Evolutionary conservation across 2,329 filamentous ascomycete genomes (phyloP).

Genomic region (Arthroderma uncinatum): DNA sequence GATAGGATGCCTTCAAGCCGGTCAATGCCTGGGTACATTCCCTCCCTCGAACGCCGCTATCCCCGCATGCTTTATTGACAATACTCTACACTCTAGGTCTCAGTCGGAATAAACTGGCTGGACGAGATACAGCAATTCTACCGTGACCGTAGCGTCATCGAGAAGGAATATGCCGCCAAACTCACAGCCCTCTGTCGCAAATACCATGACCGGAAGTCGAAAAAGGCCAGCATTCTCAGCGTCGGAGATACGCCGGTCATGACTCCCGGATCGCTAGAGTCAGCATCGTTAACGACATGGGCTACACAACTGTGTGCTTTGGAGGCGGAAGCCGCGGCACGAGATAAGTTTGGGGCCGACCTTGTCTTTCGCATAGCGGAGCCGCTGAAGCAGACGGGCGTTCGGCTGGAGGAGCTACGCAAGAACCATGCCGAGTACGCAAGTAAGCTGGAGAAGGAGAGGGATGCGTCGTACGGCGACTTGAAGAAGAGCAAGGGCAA

Average conservation of each 20-base stretch:
- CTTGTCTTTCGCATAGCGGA: slow-evolving; percentile 73
- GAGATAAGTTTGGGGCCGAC: slow-evolving; percentile 72
- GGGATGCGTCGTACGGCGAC: slow-evolving; percentile 71
- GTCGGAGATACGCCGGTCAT: slow-evolving; percentile 87
- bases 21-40: slow-evolving; percentile 69
- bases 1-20: slow-evolving; percentile 87
- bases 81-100: slow-evolving; percentile 42
- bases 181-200: slow-evolving; percentile 82
- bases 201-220: slow-evolving; percentile 94
- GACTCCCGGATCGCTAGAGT: slow-evolving; percentile 91
- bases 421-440: slow-evolving; percentile 87
- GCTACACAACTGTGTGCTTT: slow-evolving; percentile 83
- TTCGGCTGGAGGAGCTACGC: slow-evolving; percentile 78
- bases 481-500: slow-evolving; percentile 83
- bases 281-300: slow-evolving; percentile 95
- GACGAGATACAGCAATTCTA: slow-evolving; percentile 97
- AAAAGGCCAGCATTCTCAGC: slow-evolving; percentile 74
- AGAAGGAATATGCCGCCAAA: slow-evolving; percentile 92
- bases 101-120: slow-evolving; percentile 82
- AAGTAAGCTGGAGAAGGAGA: slow-evolving; percentile 76
- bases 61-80: slow-evolving; percentile 4
- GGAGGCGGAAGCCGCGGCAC: slow-evolving; percentile 76
- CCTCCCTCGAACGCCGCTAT: slow-evolving; percentile 13
- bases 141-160: slow-evolving; percentile 82
- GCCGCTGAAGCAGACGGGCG: slow-evolving; percentile 63